Percentiles rank a stretch among this genome's conserved stretches.
These are phyloP conservation scores for Pichia heedii DNA, from an alignment of 805 yeast genomes.

Conservation along the genomic window DNA sequence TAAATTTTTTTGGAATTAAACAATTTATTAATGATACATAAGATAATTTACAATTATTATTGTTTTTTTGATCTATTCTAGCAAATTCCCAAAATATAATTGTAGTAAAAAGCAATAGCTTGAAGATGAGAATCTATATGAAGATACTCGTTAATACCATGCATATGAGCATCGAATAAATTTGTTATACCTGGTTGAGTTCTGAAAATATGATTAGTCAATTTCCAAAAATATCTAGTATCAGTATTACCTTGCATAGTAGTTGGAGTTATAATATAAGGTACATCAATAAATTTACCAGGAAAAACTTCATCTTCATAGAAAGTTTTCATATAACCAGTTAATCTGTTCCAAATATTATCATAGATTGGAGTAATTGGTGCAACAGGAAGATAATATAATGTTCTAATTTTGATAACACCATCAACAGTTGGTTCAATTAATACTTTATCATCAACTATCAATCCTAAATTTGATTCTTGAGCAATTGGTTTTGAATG, in stretches of 20 bases:
- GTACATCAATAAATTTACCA: constrained; percentile 12
- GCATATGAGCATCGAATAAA: constrained; percentile 32
- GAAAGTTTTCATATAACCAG: constrained; percentile 54
- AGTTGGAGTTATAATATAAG: constrained; percentile 42
- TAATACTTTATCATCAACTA: constrained; percentile 27
- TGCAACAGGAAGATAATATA: constrained; percentile 30
- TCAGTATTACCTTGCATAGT: constrained; percentile 66
- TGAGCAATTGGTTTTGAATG: constrained; percentile 27
- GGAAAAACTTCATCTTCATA: constrained; percentile 43
- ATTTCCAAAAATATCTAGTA: constrained; percentile 54
- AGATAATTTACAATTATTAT: no score
- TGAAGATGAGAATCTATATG: constrained; percentile 50
- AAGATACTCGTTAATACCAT: constrained; percentile 57
- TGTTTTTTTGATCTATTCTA: no score
- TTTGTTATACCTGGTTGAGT: constrained; percentile 40
- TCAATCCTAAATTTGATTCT: constrained; percentile 31
- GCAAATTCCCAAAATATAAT: constrained; percentile 9
- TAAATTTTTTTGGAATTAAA: no score
- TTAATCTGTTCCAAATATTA: constrained; percentile 43
- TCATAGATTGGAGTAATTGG: constrained; percentile 37
- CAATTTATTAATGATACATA: neutral
- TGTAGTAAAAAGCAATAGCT: constrained; percentile 32
- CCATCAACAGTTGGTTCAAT: constrained; percentile 18
- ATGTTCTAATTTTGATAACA: constrained; percentile 13
- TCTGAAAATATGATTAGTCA: constrained; percentile 54